Base-by-base conservation (phyloP, 768 basidiomycete genomes). In the Lactifluus rugatus region DNA sequence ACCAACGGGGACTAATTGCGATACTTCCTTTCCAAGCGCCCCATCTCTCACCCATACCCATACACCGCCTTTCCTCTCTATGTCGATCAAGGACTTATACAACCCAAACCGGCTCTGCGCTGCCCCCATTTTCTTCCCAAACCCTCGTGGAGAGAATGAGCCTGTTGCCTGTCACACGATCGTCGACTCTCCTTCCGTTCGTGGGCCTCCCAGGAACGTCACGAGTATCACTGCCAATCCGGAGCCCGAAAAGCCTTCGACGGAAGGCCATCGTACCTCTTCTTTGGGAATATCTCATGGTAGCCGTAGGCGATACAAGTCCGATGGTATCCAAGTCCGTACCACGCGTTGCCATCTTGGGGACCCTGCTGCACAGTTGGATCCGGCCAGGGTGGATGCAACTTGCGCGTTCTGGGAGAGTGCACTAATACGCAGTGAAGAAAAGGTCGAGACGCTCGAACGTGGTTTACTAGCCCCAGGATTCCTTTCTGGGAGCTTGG, bases 301-400 rank as follows among this genome's bases (percentile, higher is more conserved):
- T 21, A 8, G 48, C 19, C 58, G 26, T 3, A 50, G 48, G 8
- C 53, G 54, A 46, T 50, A 49, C 54, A 60, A 51, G 21, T 60
- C 58, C 13, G 54, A 60, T 34, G 36, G 48, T 25, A 51, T 60
- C 16, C 53, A 50, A 50, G 58, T 50, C 37, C 48, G 41, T 13
- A 23, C 48, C 6, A 42, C 17, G 1, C 9, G 34, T 13, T 50
- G 48, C 36, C 41, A 45, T 25, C 53, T 55, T 2, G 53, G 48
- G 42, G 53, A 50, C 7, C 19, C 41, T 31, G 19, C 58, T 7
- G 37, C 52, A 19, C 31, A 28, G 8, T 36, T 47, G 13, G 46
- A 52, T 17, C 52, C 46, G 1, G 46, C 51, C 16, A 53, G 25
- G 13, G 52, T 48, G n/a, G 28, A 48, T 19, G 52, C n/a, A 34